Conservation (phyloP, 1,139 yeast genomes). For the Meyerozyma carpophila region DNA sequence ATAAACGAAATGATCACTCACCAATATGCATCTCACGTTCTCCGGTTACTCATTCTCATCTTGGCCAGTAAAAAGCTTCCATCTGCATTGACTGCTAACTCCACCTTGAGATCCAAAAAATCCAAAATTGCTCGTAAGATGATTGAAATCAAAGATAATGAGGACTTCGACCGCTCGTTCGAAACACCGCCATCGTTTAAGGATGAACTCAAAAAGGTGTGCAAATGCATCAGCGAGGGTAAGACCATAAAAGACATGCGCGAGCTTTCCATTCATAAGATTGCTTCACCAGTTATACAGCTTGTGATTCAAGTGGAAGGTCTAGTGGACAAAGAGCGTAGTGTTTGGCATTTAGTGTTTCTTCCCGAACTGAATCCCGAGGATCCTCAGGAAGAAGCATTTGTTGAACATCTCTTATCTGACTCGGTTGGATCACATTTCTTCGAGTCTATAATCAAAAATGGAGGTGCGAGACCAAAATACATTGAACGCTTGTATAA, state of each 20-base stretch:
- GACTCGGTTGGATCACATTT: conserved; percentile 93
- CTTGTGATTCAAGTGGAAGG: conserved; percentile 80
- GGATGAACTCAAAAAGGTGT: conserved; percentile 45
- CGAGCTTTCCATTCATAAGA: conserved; percentile 68
- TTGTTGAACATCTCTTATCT: conserved; percentile 76
- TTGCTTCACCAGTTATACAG: conserved; percentile 87
- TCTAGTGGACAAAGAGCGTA: conserved; percentile 62
- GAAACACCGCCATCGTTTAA: conserved; percentile 73
- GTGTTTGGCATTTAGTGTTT: conserved; percentile 57
- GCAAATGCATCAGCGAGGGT: conserved; percentile 31
- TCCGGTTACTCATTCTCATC: conserved; percentile 66
- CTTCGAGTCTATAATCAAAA: conserved; percentile 62
- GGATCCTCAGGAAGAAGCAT: conserved; percentile 68
- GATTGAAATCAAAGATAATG: conserved; percentile 80
- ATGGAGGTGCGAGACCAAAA: conserved; percentile 58
- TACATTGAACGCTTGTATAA: conserved; percentile 66
- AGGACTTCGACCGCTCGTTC: conserved; percentile 59
- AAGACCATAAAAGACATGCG: conserved; percentile 51
- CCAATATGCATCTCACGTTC: conserved; percentile 83
- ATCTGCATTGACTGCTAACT: conserved; percentile 66
- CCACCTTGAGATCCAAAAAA: conserved; percentile 77
- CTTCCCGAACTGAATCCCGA: conserved; percentile 38
- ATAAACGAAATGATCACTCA: conserved; percentile 58
- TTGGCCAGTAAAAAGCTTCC: conserved; percentile 77
- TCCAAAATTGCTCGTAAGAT: conserved; percentile 88